Evolutionary conservation across 2,329 filamentous ascomycete genomes (phyloP).

Genomic region (Talaromyces sp.): DNA sequence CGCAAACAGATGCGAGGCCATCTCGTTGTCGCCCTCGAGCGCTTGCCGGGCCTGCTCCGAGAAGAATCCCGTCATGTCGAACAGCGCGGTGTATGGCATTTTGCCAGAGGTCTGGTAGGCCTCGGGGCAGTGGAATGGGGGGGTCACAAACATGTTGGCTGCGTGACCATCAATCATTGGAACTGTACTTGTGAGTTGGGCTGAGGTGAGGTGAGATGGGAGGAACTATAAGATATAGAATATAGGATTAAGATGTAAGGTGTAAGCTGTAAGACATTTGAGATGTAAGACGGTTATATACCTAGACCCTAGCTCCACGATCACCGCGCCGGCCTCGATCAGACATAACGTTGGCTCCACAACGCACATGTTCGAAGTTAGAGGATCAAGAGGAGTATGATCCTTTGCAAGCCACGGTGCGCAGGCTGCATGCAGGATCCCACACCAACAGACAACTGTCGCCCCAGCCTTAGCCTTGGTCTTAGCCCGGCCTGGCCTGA

Average conservation of each 20-base stretch:
- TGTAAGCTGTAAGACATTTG: not conserved
- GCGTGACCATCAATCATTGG: not conserved
- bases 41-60: slow-evolving; percentile 4
- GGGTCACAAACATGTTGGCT: not conserved
- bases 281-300: not conserved
- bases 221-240: not conserved
- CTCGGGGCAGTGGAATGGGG: not conserved
- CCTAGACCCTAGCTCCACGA: not conserved
- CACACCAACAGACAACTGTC: not conserved
- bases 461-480: not conserved
- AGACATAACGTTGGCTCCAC: not conserved
- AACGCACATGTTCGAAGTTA: not conserved
- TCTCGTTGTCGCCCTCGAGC: slow-evolving; percentile 1
- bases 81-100: not conserved
- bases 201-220: not conserved
- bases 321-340: not conserved
- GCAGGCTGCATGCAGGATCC: not conserved
- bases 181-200: not conserved
- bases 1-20: slow-evolving; percentile 1
- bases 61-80: slow-evolving; percentile 4
- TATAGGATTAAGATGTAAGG: not conserved
- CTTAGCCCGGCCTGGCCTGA: no score
- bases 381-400: not conserved
- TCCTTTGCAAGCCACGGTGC: not conserved
- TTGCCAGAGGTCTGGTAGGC: not conserved